Conservation (phyloP, 2,329 filamentous ascomycete species). For the Penicillium brevicompactum region DNA sequence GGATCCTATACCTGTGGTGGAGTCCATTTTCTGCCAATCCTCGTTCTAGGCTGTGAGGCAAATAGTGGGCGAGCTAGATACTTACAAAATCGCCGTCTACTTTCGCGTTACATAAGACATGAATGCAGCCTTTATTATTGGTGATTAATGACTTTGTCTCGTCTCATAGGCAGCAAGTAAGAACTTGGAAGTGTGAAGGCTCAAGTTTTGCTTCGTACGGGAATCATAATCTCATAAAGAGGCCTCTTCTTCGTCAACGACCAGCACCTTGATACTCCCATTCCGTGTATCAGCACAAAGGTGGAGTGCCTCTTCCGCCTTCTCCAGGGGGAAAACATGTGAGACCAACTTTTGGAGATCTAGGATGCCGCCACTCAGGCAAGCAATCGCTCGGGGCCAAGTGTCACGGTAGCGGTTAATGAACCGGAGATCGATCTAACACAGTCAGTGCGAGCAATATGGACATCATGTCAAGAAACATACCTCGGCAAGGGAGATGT, state of each 20-base stretch:
- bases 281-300: conserved; percentile 55
- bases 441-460: not conserved
- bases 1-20: conserved; percentile 23
- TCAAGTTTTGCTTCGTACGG: not conserved
- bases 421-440: conserved; percentile 67
- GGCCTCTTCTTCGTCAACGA: conserved; percentile 53
- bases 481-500: conserved; percentile 61
- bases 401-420: conserved; percentile 72
- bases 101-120: not conserved
- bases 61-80: not conserved
- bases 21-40: conserved; percentile 25
- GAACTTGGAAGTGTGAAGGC: too few relatives aligned
- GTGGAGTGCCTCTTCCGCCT: conserved; percentile 61
- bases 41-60: not conserved
- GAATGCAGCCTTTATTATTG: not conserved
- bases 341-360: conserved; percentile 65
- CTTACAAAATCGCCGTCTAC: not conserved
- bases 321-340: conserved; percentile 64
- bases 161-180: not conserved
- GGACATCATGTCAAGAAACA: not conserved
- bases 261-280: conserved; percentile 63
- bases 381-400: conserved; percentile 67
- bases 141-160: not conserved
- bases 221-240: conserved; percentile 12
- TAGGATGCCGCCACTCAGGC: conserved; percentile 60